Evolutionary conservation across 495 filamentous ascomycete genomes (phyloP).

Genomic region (Penicillium mononematosum): DNA sequence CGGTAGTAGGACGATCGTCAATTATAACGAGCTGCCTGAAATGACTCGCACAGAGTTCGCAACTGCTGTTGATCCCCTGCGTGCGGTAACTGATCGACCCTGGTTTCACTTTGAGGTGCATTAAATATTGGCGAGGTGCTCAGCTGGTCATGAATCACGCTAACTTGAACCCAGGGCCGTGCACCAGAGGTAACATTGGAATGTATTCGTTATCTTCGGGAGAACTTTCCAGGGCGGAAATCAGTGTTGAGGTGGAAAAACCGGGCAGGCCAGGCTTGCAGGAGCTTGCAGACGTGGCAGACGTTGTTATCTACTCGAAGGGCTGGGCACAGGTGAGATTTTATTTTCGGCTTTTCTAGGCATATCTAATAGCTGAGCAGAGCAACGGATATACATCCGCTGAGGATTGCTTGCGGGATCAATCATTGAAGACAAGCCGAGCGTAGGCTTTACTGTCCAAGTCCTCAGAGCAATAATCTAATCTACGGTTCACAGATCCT

Average conservation of each 20-base stretch:
- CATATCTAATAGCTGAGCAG: slow-evolving; percentile 24
- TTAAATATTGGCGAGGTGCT: neutral
- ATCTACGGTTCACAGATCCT: slow-evolving; percentile 38
- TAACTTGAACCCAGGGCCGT: slow-evolving; percentile 52
- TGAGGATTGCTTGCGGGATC: slow-evolving; percentile 49
- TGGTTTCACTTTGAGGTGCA: slow-evolving; percentile 78
- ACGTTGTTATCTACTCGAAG: slow-evolving; percentile 70
- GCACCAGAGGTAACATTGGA: slow-evolving; percentile 60
- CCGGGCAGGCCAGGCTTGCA: slow-evolving; percentile 59
- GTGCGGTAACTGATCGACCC: slow-evolving; percentile 14
- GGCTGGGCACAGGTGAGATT: slow-evolving; percentile 62
- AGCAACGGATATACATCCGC: slow-evolving; percentile 47
- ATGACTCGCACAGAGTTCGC: slow-evolving; percentile 61
- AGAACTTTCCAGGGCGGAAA: slow-evolving; percentile 41
- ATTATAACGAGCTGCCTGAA: slow-evolving; percentile 64
- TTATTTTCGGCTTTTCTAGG: neutral
- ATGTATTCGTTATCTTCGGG: slow-evolving; percentile 60
- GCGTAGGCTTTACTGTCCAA: slow-evolving; percentile 35
- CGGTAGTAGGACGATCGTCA: slow-evolving; percentile 67
- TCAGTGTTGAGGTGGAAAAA: slow-evolving; percentile 74
- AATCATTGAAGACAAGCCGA: slow-evolving; percentile 40
- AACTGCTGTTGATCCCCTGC: slow-evolving; percentile 30
- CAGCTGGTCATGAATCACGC: neutral
- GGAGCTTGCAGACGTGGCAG: slow-evolving; percentile 59
- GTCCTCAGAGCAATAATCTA: neutral